These are phyloP conservation scores for Phytophthora pseudosyringae DNA, from an alignment of 352 stramenopile genomes.

Conservation along the genomic window DNA sequence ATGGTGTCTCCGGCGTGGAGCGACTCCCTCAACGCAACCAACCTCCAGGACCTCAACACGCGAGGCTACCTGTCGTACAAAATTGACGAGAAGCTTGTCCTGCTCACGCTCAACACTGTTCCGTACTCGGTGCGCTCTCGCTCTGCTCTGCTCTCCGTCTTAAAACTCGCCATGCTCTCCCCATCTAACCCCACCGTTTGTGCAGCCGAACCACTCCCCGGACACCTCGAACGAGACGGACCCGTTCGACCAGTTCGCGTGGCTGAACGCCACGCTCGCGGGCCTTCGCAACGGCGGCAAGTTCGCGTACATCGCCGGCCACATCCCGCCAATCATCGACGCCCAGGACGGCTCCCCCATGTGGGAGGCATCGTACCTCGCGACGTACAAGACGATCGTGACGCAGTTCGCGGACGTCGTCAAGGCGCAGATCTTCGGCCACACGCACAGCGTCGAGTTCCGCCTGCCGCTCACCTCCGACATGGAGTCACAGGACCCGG, in stretches of 20 bases:
- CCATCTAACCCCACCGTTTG: neutral
- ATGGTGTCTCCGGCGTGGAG: slow-evolving; percentile 58
- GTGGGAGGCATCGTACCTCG: slow-evolving; percentile 88
- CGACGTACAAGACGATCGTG: slow-evolving; percentile 80
- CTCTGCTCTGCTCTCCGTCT: neutral
- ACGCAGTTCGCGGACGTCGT: slow-evolving; percentile 63
- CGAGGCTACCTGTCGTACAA: slow-evolving; percentile 65
- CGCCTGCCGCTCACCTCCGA: slow-evolving; percentile 50
- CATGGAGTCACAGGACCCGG: slow-evolving; percentile 11
- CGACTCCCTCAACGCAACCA: slow-evolving; percentile 47
- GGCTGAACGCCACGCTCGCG: slow-evolving; percentile 75
- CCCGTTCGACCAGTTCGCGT: slow-evolving; percentile 90
- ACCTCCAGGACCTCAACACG: slow-evolving; percentile 58
- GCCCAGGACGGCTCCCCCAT: slow-evolving; percentile 84
- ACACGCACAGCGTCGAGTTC: slow-evolving; percentile 93
- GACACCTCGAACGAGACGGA: slow-evolving; percentile 69
- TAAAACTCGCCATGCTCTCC: no score
- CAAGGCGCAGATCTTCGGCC: slow-evolving; percentile 91
- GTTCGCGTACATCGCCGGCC: slow-evolving; percentile 85
- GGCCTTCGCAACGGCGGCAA: slow-evolving; percentile 44
- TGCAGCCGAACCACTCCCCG: slow-evolving; percentile 68
- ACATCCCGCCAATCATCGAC: slow-evolving; percentile 92
- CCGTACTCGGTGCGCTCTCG: slow-evolving; percentile 64
- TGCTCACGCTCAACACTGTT: slow-evolving; percentile 83
- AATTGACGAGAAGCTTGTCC: slow-evolving; percentile 58